Evolutionary conservation across 1,284 basidiomycete species (phyloP), one percentile per base, ranked within the genome.

Genomic region (Ustilago sp.): DNA sequence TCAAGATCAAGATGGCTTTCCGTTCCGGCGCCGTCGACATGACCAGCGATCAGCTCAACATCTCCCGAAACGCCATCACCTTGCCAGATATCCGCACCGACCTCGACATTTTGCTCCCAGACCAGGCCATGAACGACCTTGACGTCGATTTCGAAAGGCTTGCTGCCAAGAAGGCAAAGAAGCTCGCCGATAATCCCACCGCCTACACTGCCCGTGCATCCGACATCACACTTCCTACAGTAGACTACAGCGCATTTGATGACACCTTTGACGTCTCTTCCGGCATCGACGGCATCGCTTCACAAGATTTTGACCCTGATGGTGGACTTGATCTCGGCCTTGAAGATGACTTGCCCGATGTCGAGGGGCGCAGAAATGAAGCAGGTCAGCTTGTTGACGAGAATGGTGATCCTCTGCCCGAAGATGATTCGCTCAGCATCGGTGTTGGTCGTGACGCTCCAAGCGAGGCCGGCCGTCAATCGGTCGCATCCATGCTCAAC

Each of bases 1-100:
- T 95, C 59, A 95, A 95, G 86, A 96, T 99, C 69, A 96, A 96
- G 86, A 93, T 97, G 91, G 94, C 94, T 4, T 96, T 96, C 88
- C 92, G 94, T 69, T 93, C 94, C 19, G 94, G 94, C 71, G 88
- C 94, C 9, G 94, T 96, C 60, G 95, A 98, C 87, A 91, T 98
- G 90, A 94, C 94, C 17, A 93, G 94, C 83, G 94, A 97, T 78
- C 94, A 97, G 87, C 89, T 96, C 5, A 91, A 91, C 19, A 93
- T 94, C 39, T 92, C 92, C 84, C 91, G 92, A 80, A 94, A 93
- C 74, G 91, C 93, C 31, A 94, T 95, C 85, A 95, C 94, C 2
- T 89, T 95, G 8, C 92, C 92, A 77, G 89, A 90, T 4, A 90
- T 90, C 68, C 90, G 89, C 50, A 88, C 93, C 32, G 92, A 93